Evolutionary conservation across 2,329 filamentous ascomycete genomes (phyloP).

Genomic region (Camillea tinctor): DNA sequence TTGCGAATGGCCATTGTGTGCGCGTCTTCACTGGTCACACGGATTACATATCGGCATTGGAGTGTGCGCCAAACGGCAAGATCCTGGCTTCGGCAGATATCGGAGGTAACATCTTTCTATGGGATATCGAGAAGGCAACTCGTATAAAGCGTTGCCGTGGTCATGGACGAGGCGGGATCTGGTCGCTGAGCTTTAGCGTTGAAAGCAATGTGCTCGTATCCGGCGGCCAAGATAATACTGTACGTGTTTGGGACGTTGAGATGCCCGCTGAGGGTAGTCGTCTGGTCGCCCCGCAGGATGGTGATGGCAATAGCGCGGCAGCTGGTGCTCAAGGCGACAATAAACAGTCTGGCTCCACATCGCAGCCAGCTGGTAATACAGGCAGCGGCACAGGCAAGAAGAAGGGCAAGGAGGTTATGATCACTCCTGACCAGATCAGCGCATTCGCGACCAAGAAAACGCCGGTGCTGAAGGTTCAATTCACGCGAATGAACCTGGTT

Average conservation of each 20-base stretch:
- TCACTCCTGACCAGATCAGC: slow-evolving; percentile 89
- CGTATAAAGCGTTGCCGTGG: slow-evolving; percentile 91
- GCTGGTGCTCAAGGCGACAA: slow-evolving; percentile 42
- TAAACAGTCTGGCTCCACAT: slow-evolving; percentile 29
- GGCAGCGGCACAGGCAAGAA: slow-evolving; percentile 55
- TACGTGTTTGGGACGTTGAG: slow-evolving; percentile 90
- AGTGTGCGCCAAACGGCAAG: slow-evolving; percentile 85
- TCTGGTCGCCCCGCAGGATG: slow-evolving; percentile 37
- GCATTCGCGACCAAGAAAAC: slow-evolving; percentile 96
- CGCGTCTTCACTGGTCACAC: slow-evolving; percentile 90
- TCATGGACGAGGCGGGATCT: slow-evolving; percentile 90
- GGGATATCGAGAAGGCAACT: slow-evolving; percentile 85
- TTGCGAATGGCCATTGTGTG: slow-evolving; percentile 82
- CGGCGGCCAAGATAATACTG: slow-evolving; percentile 86
- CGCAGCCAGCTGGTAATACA: slow-evolving; percentile 31
- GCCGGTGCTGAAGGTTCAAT: slow-evolving; percentile 87
- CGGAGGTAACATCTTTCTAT: slow-evolving; percentile 86
- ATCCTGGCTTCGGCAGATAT: slow-evolving; percentile 89
- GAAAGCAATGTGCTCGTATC: slow-evolving; percentile 90
- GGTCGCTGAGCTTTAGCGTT: slow-evolving; percentile 88
- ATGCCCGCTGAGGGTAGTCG: slow-evolving; percentile 61
- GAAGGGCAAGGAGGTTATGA: slow-evolving; percentile 84
- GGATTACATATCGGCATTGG: slow-evolving; percentile 79
- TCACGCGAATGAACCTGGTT: slow-evolving; percentile 93
- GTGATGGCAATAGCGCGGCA: slow-evolving; percentile 42